phyloP scores from a whole-genome alignment of 164 flowering plant species.

The Nelumbo lutea region DNA sequence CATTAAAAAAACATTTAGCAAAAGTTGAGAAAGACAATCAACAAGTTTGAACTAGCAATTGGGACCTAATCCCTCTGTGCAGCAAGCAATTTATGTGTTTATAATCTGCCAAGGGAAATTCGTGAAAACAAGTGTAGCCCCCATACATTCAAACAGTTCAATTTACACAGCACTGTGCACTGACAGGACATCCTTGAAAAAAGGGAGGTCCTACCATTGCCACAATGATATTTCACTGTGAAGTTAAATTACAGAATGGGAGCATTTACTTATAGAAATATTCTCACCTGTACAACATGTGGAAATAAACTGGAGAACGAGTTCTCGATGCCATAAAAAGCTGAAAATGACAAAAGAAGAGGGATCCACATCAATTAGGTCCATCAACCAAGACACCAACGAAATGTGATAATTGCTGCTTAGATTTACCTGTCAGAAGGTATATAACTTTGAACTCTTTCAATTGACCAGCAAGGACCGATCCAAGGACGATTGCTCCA shows the following conservation, averaged over 20 bases:
- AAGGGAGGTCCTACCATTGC: neutral
- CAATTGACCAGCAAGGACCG: slow-evolving; percentile 74
- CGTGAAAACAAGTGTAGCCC: too few relatives aligned
- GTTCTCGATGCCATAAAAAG: slow-evolving; percentile 83
- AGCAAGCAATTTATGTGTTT: neutral
- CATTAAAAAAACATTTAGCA: slow-evolving; percentile 8
- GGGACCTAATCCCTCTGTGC: neutral
- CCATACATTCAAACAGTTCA: too few relatives aligned
- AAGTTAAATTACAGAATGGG: slow-evolving; percentile 1
- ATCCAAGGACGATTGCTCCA: slow-evolving; percentile 62
- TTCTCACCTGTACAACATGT: slow-evolving; percentile 73
- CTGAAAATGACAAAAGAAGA: slow-evolving; percentile 39
- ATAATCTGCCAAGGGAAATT: too few relatives aligned
- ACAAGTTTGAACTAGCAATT: neutral
- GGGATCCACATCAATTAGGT: neutral
- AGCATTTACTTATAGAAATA: neutral
- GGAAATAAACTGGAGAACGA: slow-evolving; percentile 73
- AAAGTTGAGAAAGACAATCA: neutral
- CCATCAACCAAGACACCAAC: slow-evolving; percentile 8
- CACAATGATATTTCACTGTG: neutral
- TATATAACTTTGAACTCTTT: slow-evolving; percentile 58
- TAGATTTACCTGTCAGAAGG: slow-evolving; percentile 64
- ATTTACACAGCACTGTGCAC: too few relatives aligned
- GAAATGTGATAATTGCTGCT: neutral
- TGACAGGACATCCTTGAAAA: too few relatives aligned